Conservation (phyloP, 2,329 filamentous ascomycete species). For the Cordyceps fumosorosea region DNA sequence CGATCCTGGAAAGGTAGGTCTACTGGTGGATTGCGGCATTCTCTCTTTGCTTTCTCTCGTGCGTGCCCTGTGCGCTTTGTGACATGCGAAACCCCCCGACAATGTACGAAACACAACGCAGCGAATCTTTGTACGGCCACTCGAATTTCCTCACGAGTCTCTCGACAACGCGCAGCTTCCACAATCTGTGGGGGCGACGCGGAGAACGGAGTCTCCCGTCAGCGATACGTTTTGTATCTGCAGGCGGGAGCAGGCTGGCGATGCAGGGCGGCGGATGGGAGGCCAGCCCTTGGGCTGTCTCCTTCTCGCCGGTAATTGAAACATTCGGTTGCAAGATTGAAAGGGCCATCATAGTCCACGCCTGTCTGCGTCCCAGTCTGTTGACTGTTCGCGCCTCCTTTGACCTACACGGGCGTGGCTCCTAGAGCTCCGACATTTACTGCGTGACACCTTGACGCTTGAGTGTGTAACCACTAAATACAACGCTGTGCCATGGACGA, state of each 20-base stretch:
- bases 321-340: constrained; percentile 35
- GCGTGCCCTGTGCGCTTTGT: background rate
- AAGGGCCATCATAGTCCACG: constrained; percentile 50
- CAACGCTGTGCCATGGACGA: background rate
- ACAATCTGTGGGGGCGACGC: background rate
- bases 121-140: constrained; percentile 14
- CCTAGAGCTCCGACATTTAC: constrained; percentile 38
- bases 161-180: background rate
- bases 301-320: constrained; percentile 15
- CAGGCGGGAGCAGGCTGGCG: constrained; percentile 31
- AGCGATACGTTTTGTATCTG: constrained; percentile 30
- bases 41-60: background rate
- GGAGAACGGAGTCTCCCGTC: constrained; percentile 26
- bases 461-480: background rate
- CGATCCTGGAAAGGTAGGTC: background rate
- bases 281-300: constrained; percentile 3
- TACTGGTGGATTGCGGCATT: background rate
- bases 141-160: constrained; percentile 11
- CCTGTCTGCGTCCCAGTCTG: constrained; percentile 26
- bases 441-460: background rate
- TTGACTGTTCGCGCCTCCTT: constrained; percentile 8
- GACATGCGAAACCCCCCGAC: background rate
- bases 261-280: constrained; percentile 10
- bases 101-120: background rate
- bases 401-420: constrained; percentile 43